A percentile compares a stretch with the other conserved stretches of the same genome.
These are phyloP conservation scores for Theobroma grandiflorum DNA, from an alignment of 441 rosid species.

Conservation along the genomic window DNA sequence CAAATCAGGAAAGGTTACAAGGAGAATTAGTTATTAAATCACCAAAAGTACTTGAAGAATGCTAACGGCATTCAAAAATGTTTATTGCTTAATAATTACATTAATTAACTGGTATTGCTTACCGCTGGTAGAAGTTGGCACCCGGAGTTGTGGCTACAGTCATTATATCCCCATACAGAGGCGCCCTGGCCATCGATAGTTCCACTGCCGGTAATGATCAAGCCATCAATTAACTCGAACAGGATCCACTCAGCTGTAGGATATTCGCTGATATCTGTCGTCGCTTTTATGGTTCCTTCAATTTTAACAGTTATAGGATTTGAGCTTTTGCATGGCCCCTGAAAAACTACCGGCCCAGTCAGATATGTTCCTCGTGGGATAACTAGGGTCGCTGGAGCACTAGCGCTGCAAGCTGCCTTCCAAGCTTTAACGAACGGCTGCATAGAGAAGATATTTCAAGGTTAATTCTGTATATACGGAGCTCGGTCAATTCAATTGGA, in stretches of 20 bases:
- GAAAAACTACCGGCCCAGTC: constrained; percentile 33
- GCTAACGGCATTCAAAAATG: too few relatives aligned
- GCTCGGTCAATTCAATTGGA: too few relatives aligned
- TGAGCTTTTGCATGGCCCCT: constrained; percentile 48
- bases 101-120: background rate
- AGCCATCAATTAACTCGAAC: constrained; percentile 38
- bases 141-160: constrained; percentile 16
- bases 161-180: constrained; percentile 41
- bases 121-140: constrained; percentile 49
- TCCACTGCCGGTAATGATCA: constrained; percentile 48
- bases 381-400: constrained; percentile 35
- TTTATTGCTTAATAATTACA: too few relatives aligned
- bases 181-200: constrained; percentile 53
- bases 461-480: too few relatives aligned
- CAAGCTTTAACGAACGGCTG: constrained; percentile 49
- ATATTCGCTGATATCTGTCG: constrained; percentile 33
- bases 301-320: constrained; percentile 38
- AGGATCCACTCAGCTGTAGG: constrained; percentile 36
- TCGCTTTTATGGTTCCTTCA: constrained; percentile 40
- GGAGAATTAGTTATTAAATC: background rate
- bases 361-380: constrained; percentile 46
- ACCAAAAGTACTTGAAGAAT: background rate
- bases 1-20: background rate
- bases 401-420: constrained; percentile 43
- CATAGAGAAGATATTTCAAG: background rate